Conservation (phyloP, 2,329 filamentous ascomycete species). For the Raffaelea ambrosiae region DNA sequence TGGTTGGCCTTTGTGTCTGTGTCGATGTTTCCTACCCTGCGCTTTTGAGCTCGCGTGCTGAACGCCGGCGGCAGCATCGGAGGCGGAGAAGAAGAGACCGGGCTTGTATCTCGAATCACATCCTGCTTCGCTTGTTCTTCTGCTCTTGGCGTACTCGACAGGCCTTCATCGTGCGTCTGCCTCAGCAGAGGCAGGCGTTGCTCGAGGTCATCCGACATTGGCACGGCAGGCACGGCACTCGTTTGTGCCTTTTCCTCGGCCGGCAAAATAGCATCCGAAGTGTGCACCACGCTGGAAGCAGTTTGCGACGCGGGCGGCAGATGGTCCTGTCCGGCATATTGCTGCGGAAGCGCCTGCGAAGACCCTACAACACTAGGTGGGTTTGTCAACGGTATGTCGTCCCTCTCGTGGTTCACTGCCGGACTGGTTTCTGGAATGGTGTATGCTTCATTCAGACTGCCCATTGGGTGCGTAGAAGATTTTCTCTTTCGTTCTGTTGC, state of each 20-base stretch:
- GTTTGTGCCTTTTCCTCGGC: too few species aligned
- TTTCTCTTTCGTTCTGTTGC: background rate
- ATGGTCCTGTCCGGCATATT: too few species aligned
- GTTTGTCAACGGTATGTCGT: background rate
- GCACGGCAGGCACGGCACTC: too few species aligned
- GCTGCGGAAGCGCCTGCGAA: background rate
- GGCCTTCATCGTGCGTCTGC: too few species aligned
- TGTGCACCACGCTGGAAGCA: too few species aligned
- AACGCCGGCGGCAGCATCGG: constrained; percentile 6
- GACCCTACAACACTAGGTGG: background rate
- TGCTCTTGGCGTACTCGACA: too few species aligned
- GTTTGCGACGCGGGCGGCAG: too few species aligned
- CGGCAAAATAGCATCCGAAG: background rate
- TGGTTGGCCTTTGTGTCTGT: background rate
- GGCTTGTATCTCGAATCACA: background rate
- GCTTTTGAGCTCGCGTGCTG: constrained; percentile 3
- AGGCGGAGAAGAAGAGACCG: background rate
- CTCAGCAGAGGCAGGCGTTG: too few species aligned
- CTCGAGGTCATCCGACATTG: too few species aligned
- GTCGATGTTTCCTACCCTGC: background rate
- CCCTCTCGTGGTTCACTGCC: background rate
- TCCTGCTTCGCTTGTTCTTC: background rate
- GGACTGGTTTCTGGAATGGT: constrained; percentile 17
- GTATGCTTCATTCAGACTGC: constrained; percentile 9
- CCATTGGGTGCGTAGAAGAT: background rate